phyloP scores from a whole-genome alignment of 257 asterid genomes.

The Penstemon newberryi region DNA sequence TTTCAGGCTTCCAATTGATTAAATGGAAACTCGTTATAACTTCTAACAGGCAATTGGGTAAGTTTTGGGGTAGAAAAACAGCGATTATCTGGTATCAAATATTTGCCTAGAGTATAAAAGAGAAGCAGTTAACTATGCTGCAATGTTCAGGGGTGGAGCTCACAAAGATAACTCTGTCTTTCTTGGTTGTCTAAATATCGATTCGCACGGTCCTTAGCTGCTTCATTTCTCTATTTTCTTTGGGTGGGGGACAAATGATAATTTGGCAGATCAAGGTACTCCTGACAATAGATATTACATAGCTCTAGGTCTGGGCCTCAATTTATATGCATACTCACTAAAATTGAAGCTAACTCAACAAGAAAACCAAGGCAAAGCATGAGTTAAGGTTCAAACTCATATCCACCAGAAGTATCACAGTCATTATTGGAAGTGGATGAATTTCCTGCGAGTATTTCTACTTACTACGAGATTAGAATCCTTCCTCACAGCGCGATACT shows the following conservation, averaged over 20 bases:
- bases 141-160: neutral
- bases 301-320: neutral
- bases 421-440: slow-evolving; percentile 7
- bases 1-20: neutral
- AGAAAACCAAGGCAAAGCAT: neutral
- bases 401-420: neutral
- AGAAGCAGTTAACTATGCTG: neutral
- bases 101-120: neutral
- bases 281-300: neutral
- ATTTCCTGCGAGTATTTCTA: slow-evolving; percentile 7
- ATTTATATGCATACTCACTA: neutral
- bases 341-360: neutral
- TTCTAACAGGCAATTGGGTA: neutral
- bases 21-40: neutral
- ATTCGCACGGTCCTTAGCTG: neutral
- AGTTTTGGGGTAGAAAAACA: neutral
- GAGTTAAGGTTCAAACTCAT: slow-evolving; percentile 17
- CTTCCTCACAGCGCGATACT: slow-evolving; percentile 69
- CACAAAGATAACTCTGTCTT: neutral
- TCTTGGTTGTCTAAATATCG: neutral
- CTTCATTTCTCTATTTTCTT: neutral
- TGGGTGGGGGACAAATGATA: neutral
- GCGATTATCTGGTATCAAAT: neutral
- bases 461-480: slow-evolving; percentile 81
- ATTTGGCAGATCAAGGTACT: neutral